Percentiles rank a stretch among this genome's conserved stretches.
Evolutionary conservation across 768 basidiomycete genomes (phyloP).

Genomic region (Russula dissimulans): DNA sequence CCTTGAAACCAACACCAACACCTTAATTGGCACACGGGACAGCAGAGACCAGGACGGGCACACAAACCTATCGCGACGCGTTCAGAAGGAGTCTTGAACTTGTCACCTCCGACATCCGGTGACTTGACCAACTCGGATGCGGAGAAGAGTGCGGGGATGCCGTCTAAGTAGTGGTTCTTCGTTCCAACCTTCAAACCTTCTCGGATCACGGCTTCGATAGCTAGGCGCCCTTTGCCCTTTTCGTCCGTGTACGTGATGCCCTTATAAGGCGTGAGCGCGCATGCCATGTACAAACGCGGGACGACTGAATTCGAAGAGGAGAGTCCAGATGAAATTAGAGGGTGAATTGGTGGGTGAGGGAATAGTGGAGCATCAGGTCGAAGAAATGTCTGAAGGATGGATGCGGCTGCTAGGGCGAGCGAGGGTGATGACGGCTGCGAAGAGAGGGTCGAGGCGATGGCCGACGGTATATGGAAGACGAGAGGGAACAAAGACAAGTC

Average conservation of each 20-base stretch:
- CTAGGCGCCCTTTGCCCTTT: slow-evolving; percentile 52
- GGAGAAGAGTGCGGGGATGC: slow-evolving; percentile 56
- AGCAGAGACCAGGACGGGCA: not conserved
- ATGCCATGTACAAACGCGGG: slow-evolving; percentile 70
- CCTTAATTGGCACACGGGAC: not conserved
- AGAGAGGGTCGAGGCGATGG: slow-evolving; percentile 38
- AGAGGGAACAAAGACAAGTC: slow-evolving; percentile 59
- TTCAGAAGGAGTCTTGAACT: slow-evolving; percentile 35
- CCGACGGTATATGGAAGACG: slow-evolving; percentile 50
- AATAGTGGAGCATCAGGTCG: slow-evolving; percentile 22
- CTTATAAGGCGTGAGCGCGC: slow-evolving; percentile 64
- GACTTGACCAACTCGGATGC: slow-evolving; percentile 39
- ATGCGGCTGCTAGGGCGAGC: slow-evolving; percentile 44
- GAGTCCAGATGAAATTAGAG: slow-evolving; percentile 33
- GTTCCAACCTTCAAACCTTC: slow-evolving; percentile 80
- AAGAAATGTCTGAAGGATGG: slow-evolving; percentile 48
- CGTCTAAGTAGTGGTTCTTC: slow-evolving; percentile 70
- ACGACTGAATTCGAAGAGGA: slow-evolving; percentile 32
- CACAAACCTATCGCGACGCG: slow-evolving; percentile 51
- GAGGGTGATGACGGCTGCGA: slow-evolving; percentile 30
- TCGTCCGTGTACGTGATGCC: slow-evolving; percentile 48
- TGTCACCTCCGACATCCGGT: slow-evolving; percentile 28
- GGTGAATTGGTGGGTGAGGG: slow-evolving; percentile 38
- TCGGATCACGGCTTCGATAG: slow-evolving; percentile 62
- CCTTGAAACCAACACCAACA: slow-evolving; percentile 32